A percentile compares a stretch with the other conserved stretches of the same genome.
Evolutionary conservation across 2,329 filamentous ascomycete species (phyloP).

Genomic region (Fusarium palustre): DNA sequence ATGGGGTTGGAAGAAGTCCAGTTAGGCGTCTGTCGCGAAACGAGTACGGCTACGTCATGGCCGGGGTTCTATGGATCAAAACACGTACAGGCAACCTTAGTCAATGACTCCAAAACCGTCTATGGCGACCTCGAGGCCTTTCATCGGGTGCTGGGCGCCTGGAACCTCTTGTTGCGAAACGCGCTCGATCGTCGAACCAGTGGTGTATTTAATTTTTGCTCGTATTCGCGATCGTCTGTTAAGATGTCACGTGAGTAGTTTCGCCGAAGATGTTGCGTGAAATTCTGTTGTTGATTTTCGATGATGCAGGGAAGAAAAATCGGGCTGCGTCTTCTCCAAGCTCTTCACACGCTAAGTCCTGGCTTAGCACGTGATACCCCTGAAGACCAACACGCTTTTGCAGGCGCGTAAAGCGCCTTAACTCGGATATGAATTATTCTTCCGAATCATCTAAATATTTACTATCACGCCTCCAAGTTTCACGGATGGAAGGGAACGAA

Average conservation of each 20-base stretch:
- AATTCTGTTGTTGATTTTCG: constrained; percentile 37
- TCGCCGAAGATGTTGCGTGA: constrained; percentile 36
- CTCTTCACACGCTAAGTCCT: constrained; percentile 40
- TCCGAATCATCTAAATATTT: background rate
- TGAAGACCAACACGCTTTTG: constrained; percentile 37
- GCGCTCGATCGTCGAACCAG: constrained; percentile 31
- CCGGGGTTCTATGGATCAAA: constrained; percentile 36
- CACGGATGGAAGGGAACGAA: background rate
- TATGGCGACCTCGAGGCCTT: constrained; percentile 42
- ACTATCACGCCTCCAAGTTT: background rate
- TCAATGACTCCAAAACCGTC: constrained; percentile 47
- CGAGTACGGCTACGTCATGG: constrained; percentile 47
- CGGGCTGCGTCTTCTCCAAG: constrained; percentile 34
- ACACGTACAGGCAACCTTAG: constrained; percentile 51
- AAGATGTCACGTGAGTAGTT: constrained; percentile 50
- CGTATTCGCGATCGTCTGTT: constrained; percentile 45
- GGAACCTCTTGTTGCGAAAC: constrained; percentile 40
- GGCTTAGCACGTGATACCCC: constrained; percentile 49
- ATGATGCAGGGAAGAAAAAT: constrained; percentile 50
- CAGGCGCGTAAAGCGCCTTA: constrained; percentile 22
- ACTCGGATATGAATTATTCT: background rate
- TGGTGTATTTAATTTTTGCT: constrained; percentile 44
- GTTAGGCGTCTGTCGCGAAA: constrained; percentile 43
- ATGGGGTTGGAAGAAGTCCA: constrained; percentile 18
- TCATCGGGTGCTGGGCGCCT: constrained; percentile 48